Percentiles rank a stretch among this genome's conserved stretches.
These are phyloP conservation scores for Leptographium radiaticola DNA, from an alignment of 2,329 filamentous ascomycete species.

Conservation along the genomic window DNA sequence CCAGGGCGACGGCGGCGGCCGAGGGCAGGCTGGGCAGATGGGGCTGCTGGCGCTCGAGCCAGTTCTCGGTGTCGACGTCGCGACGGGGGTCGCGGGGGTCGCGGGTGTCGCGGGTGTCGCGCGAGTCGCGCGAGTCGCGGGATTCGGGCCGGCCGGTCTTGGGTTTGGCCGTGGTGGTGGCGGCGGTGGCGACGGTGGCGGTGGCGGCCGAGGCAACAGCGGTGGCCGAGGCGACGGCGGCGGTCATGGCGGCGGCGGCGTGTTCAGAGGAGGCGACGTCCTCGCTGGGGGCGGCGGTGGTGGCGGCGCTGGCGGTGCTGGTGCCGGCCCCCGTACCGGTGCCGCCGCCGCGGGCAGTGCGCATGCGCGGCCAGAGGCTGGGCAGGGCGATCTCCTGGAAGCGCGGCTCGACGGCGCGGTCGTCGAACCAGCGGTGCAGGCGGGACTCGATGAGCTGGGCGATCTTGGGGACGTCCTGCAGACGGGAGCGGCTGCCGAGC, in stretches of 20 bases:
- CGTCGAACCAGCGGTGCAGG: slow-evolving; percentile 78
- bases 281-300: slow-evolving; percentile 2
- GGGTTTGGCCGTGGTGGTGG: neutral
- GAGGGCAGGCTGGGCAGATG: slow-evolving; percentile 12
- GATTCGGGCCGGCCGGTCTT: slow-evolving; percentile 9
- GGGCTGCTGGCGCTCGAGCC: slow-evolving; percentile 11
- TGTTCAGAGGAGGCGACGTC: neutral
- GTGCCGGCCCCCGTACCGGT: neutral
- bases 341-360: slow-evolving; percentile 59
- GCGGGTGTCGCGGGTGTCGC: slow-evolving; percentile 15
- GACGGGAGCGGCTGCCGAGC: slow-evolving; percentile 62
- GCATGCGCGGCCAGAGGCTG: slow-evolving; percentile 72
- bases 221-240: neutral
- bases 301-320: neutral
- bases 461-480: slow-evolving; percentile 82
- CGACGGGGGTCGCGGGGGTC: slow-evolving; percentile 18
- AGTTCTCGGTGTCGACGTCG: slow-evolving; percentile 12
- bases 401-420: slow-evolving; percentile 70
- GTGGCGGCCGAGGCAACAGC: neutral
- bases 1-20: slow-evolving; percentile 1
- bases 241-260: neutral
- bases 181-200: neutral
- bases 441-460: slow-evolving; percentile 70
- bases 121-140: slow-evolving; percentile 21
- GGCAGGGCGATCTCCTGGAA: slow-evolving; percentile 81